Evolutionary conservation across 495 filamentous ascomycete genomes (phyloP), one percentile per base, ranked within the genome.

Genomic region (Penicillium argentinense): DNA sequence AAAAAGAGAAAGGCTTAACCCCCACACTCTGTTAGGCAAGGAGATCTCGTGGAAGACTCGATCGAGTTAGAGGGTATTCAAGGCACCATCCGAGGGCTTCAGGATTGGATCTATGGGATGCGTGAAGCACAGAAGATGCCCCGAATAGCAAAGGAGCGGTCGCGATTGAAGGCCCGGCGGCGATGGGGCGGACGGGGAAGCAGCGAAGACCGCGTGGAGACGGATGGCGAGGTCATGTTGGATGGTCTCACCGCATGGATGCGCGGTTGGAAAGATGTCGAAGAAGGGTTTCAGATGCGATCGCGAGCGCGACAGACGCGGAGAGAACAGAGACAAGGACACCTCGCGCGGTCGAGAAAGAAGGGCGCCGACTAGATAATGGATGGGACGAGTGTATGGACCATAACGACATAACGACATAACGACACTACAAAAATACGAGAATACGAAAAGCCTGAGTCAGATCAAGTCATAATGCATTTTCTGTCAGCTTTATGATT

Each of bases 201-300:
- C 3, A 22, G 21, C 1, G 46, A 54, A 9, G 36, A 50, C n/a
- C 39, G 37, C 3, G 18, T 16, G 19, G 57, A 56, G 11, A 51
- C 49, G 12, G 59, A 68, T 17, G 44, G 41, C 17, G 63, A 69
- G 26, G 45, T 49, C 18, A 52, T 71, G 9, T 38, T 69, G 9
- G 70, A 73, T 12, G 70, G 68, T 0, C 59, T 72, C 6, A 56
- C 37, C 13, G 70, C 63, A 6, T 73, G 68, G 68, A 70, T 72
- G 68, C 57, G 67, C 7, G 70, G 68, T 9, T 70, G 68, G 68
- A 62, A 57, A 39, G 68, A 72, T 53, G 56, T 65, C 11, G 63
- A 70, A 54, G 68, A 68, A 40, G 69, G 56, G 5, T 68, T 66
- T 34, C 49, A 51, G 22, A 33, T 50, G n/a, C 57, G 64, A 41